Evolutionary conservation across 495 filamentous ascomycete species (phyloP).

Genomic region (Neurospora intermedia): DNA sequence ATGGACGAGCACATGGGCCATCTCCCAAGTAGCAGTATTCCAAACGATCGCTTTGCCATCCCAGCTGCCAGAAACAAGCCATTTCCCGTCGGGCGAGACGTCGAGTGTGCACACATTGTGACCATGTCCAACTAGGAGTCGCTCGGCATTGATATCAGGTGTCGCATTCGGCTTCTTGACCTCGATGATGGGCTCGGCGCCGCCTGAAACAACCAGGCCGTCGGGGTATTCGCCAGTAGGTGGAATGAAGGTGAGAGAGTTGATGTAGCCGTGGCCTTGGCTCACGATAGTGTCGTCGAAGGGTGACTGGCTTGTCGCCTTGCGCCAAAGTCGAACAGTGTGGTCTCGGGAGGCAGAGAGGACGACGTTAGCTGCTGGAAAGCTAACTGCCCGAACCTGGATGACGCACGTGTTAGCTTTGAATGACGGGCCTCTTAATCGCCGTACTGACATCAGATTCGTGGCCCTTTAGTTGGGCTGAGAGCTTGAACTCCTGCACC

Average conservation of each 20-base stretch:
- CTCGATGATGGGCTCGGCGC: slow-evolving; percentile 87
- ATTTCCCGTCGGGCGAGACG: slow-evolving; percentile 53
- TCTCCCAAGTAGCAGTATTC: slow-evolving; percentile 66
- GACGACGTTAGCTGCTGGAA: slow-evolving; percentile 60
- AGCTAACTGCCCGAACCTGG: slow-evolving; percentile 82
- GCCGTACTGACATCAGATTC: slow-evolving; percentile 63
- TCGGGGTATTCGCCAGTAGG: slow-evolving; percentile 62
- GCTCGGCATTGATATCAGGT: slow-evolving; percentile 66
- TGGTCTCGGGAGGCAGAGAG: slow-evolving; percentile 84
- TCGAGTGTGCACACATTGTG: slow-evolving; percentile 84
- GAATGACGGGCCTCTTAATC: not conserved
- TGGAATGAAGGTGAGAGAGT: slow-evolving; percentile 65
- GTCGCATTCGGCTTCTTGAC: slow-evolving; percentile 55
- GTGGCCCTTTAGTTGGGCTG: slow-evolving; percentile 69
- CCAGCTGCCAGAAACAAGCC: slow-evolving; percentile 91
- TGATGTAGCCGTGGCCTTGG: slow-evolving; percentile 73
- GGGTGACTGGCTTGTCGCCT: slow-evolving; percentile 46
- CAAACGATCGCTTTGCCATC: slow-evolving; percentile 76
- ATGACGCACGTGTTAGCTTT: slow-evolving; percentile 8
- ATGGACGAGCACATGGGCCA: slow-evolving; percentile 45
- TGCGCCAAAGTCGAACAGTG: slow-evolving; percentile 81
- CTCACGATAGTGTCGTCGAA: slow-evolving; percentile 69
- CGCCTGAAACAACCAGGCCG: slow-evolving; percentile 76
- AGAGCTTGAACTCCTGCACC: slow-evolving; percentile 63
- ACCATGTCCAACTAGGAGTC: slow-evolving; percentile 73